Evolutionary conservation across 2,329 filamentous ascomycete species (phyloP).

Genomic region (Diaporthe longicolla): DNA sequence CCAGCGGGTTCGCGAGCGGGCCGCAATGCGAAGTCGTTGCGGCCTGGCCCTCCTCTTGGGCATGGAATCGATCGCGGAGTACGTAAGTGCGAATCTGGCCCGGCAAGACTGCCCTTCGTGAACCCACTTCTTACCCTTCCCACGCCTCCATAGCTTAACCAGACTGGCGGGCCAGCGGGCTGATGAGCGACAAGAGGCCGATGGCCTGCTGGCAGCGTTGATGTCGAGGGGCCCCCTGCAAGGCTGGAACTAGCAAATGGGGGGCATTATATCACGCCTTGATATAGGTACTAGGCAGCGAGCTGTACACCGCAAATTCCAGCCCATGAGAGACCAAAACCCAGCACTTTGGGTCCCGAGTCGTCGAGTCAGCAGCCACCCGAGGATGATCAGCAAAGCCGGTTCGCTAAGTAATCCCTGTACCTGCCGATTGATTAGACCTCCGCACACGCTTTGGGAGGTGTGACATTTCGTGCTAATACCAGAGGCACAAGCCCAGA

Average conservation of each 20-base stretch:
- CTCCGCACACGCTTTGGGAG: slow-evolving; percentile 12
- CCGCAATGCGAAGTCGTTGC: neutral
- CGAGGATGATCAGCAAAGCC: slow-evolving; percentile 40
- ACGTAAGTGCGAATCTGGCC: neutral
- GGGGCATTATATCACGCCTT: slow-evolving; percentile 26
- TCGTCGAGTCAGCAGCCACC: slow-evolving; percentile 43
- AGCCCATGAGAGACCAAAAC: slow-evolving; percentile 37
- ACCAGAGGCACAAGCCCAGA: neutral
- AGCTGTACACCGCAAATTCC: slow-evolving; percentile 35
- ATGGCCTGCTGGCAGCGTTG: slow-evolving; percentile 12
- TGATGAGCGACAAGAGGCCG: neutral
- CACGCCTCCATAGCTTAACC: neutral
- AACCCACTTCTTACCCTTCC: slow-evolving; percentile 15
- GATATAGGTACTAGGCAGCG: slow-evolving; percentile 32
- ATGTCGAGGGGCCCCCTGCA: slow-evolving; percentile 6
- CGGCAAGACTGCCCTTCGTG: neutral
- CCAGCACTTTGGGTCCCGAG: slow-evolving; percentile 41
- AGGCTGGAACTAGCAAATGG: slow-evolving; percentile 10
- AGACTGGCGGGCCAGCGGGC: slow-evolving; percentile 19
- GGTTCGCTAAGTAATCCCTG: slow-evolving; percentile 37
- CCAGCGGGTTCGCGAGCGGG: slow-evolving; percentile 7
- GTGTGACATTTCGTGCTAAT: slow-evolving; percentile 6
- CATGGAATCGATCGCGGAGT: neutral
- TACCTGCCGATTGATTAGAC: slow-evolving; percentile 21
- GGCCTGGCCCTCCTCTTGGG: slow-evolving; percentile 7